Base-by-base conservation (phyloP, 2,329 filamentous ascomycete species). In the Geoglossum cookeanum region DNA sequence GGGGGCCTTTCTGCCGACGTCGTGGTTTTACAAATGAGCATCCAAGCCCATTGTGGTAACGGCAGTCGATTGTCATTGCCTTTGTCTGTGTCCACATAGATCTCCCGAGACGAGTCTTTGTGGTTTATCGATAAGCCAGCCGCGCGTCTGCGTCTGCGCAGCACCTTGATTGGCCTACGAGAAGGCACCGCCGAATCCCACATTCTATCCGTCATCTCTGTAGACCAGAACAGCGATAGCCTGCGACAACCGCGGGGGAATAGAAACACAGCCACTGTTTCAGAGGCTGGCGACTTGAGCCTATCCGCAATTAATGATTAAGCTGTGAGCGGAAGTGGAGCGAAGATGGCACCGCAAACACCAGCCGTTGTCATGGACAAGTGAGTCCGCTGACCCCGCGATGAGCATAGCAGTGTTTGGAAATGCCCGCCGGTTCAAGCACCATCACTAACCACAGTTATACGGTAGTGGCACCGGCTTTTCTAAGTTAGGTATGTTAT, bases 331-430 rank as follows among this genome's bases (percentile, higher is more conserved):
- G 17, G 8, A 33, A 53, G 49, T 35, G 29, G 49, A 33, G n/a
- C n/a, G 29, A 58, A 45, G 62, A 98, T 98, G 92, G 91, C 92
- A 70, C 85, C 86, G 76, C 91, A 97, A 82, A 97, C 92, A 70
- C 92, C 92, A 67, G 92, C 92, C 87, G 92, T 98, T 96, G 92
- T 98, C 88, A 98, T 98, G 91, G 92, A 98, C 92, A 98, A 98
- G 92, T 96, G 84, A 75, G 88, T 79, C 67, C 33, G 22, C 29
- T 56, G 32, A 17, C 49, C 37, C 54, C 37, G 37, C 37, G 22
- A 55, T 55, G 37, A 3, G 49, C 49, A 15, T 37, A 17, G 8
- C 29, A 3, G 8, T 33, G 7, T 55, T 49, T 39, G 17, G 44
- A 76, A 68, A 63, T 7, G 9, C 35, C 35, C 13, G 4, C 11